Evolutionary conservation across 257 asterid genomes (phyloP), one percentile per base, ranked within the genome.

Genomic region (Solanum lycopersicoides): DNA sequence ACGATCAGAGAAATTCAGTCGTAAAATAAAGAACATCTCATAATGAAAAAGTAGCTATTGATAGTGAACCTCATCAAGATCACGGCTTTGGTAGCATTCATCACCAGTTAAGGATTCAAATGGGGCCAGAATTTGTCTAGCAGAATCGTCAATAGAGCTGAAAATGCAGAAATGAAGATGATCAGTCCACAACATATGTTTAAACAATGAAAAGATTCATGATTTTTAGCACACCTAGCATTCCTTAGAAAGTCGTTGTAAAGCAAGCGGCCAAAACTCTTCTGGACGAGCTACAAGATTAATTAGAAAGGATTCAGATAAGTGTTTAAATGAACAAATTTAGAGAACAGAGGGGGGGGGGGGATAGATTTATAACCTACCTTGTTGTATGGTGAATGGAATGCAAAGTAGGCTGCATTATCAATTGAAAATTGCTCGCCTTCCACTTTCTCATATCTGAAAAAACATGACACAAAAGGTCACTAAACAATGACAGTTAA

Each of bases 371-470:
- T 79, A 84, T 66, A 74, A 91, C 34, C 44, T 93, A 97, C 99
- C 98, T 95, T 97, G 95, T 97, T 95, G 82, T 95, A 95, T 11
- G 99, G 99, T 89, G 99, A 97, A 92, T 97, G 99, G 89, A 97
- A 97, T n/a, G 94, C 98, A 83, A 94, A 91, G 89, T 95, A 95
- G 73, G 92, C 95, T 32, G 96, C 98, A 90, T 97, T 98, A 28
- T 86, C 47, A 34, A 95, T 89, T 7, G 99, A 97, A 90, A 97
- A 97, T 89, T 91, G 91, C 89, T 94, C 93, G 86, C 98, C 97
- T 92, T 95, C 97, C 47, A 88, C 69, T 87, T 95, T 97, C 92
- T 95, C 95, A 80, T 90, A 95, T 92, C 99, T 96, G 60, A 86
- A 63, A 88, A 63, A 63, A 74, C 41, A 83, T 5, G 35, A 90